Evolutionary conservation across 179 eudicot genomes (phyloP), one percentile per base, ranked within the genome.

Genomic region (Carnegiea gigantea): DNA sequence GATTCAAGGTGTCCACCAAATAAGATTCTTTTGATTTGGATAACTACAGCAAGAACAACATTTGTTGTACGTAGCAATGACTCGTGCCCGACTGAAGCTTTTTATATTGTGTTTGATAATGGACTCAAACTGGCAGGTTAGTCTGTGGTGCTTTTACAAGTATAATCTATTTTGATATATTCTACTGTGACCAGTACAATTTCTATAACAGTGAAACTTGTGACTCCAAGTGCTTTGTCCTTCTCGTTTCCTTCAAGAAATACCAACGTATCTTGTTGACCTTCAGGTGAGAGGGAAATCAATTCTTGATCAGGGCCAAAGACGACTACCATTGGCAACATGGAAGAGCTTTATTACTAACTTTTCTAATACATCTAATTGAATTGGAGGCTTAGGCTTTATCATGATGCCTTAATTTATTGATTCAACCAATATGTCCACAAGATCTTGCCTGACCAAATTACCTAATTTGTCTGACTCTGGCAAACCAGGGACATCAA

Each of bases 121-220:
- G 92, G 97, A 95, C 86, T 90, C 97, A 80, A 89, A 89, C 89
- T 95, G 98, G 98, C 99, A 94, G 99, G 99, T 95, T 77, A 73
- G 12, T 79, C 73, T 38, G 9, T 78, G 46, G 49, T 43, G 44
- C 73, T 68, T 82, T 33, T 40, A 67, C 77, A 30, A 20, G 23
- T 60, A 11, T 75, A 75, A n/a, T 68, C 65, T 75, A 36, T 48
- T 79, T 79, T 79, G 24, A n/a, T 53, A 0, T 62, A 20, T 65
- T 8, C 62, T 77, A 30, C 74, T 74, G 23, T 26, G 24, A 62
- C 44, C 68, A 30, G 33, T 53, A 49, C 48, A 24, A 78, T 20
- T 59, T 48, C 5, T 67, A 36, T 70, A 65, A 75, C 67, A 14
- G 9, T 60, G 43, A 59, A 76, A 48, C 57, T 4, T 77, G 46